Evolutionary conservation across 768 basidiomycete species (phyloP).

Genomic region (Pisolithus tinctorius): DNA sequence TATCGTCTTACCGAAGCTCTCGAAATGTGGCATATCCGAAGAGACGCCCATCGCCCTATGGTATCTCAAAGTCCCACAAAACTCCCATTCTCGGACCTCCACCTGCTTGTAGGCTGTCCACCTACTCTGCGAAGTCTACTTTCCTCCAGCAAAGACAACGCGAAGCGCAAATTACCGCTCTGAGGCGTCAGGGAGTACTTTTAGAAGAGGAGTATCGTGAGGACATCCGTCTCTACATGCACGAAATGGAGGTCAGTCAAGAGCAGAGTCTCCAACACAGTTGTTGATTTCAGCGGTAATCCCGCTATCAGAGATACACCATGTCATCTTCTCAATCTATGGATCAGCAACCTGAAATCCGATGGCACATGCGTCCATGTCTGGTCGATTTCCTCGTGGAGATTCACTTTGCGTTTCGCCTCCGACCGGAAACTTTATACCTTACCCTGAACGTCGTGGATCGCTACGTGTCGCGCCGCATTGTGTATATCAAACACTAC

Average conservation of each 20-base stretch:
- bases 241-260: slow-evolving; percentile 90
- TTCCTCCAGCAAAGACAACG: slow-evolving; percentile 60
- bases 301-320: slow-evolving; percentile 57
- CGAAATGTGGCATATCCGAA: slow-evolving; percentile 69
- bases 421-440: slow-evolving; percentile 97
- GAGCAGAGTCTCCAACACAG: neutral
- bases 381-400: slow-evolving; percentile 99
- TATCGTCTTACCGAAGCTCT: slow-evolving; percentile 50
- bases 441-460: slow-evolving; percentile 98
- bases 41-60: slow-evolving; percentile 81
- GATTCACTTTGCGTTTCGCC: slow-evolving; percentile 94
- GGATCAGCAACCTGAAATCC: slow-evolving; percentile 98
- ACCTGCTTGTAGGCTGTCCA: slow-evolving; percentile 51
- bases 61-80: slow-evolving; percentile 63
- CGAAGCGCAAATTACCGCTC: slow-evolving; percentile 59
- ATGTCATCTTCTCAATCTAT: slow-evolving; percentile 92
- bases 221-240: slow-evolving; percentile 92
- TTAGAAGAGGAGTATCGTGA: slow-evolving; percentile 94
- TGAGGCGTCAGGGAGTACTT: slow-evolving; percentile 67
- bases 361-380: slow-evolving; percentile 99
- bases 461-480: slow-evolving; percentile 96
- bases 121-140: slow-evolving; percentile 57
- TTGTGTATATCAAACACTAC: slow-evolving; percentile 99
- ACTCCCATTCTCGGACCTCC: slow-evolving; percentile 42
- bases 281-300: slow-evolving; percentile 5